Evolutionary conservation across 768 basidiomycete species (phyloP), one percentile per base, ranked within the genome.

Genomic region (Dentipellis sp.): DNA sequence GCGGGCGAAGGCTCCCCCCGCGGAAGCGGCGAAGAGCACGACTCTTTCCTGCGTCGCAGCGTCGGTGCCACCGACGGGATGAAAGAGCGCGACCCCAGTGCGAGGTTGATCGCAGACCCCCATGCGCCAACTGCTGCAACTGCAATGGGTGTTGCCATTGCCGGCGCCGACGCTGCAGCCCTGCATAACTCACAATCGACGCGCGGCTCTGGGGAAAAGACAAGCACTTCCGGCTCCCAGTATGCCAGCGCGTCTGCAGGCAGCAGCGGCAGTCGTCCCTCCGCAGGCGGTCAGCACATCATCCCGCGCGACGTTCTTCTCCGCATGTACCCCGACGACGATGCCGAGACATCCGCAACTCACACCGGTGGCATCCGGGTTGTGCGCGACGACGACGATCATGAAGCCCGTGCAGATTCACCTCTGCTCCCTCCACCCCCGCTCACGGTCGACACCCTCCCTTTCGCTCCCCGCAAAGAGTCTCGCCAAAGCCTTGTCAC

Each of bases 1-100:
- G 67, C 74, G 10, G 85, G 82, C n/a, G 82, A 86, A 67, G 84
- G 84, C 36, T 82, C 82, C 22, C 84, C 86, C 1, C 75, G 84
- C 10, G 76, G 77, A 34, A 87, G 83, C 51, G 86, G 86, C 6
- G 85, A 86, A 63, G 86, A 87, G 65, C 72, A 69, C 2, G 85
- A 86, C 63, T 74, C 86, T 0, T 85, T 88, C 73, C 72, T 86
- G 4, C 76, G 72, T 53, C 71, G 67, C 1, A 72, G 72, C 29
- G 17, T 39, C n/a, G 49, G 39, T 16, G 37, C 50, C 16, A 19
- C 53, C n/a, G 23, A 38, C 4, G 23, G 21, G 16, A 19, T 51
- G 38, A 42, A 36, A 22, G 54, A 58, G 3, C 9, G 22, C 1
- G 34, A 60, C 7, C 37, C 61, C 14, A 55, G 54, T 3, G 54